Evolutionary conservation across 345 rosid species (phyloP), one percentile per base, ranked within the genome.

Genomic region (Corchorus olitorius): DNA sequence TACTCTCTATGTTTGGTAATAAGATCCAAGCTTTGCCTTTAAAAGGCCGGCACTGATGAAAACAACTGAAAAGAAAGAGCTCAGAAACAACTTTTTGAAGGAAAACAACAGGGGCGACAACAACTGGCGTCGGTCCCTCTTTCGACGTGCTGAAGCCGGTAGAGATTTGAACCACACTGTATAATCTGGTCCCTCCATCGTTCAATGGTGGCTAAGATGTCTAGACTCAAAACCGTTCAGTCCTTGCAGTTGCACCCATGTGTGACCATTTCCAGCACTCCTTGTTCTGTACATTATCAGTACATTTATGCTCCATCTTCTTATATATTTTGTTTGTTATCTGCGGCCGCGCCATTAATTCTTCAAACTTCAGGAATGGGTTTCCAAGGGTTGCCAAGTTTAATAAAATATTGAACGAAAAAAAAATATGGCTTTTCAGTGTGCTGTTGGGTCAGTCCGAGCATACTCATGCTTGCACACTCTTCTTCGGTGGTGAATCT

Each of bases 141-240:
- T 10, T 37, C 73, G 56, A 80, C 77, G 79, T 80, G 70, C 45
- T 27, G 70, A 27, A 39, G 55, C 48, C 2, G 77, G 56, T 58
- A 41, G 6, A 46, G 8, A 17, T 65, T 56, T 56, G 10, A 20
- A 12, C 80, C 80, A 76, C 69, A 75, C 53, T 53, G 17, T 55
- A 3, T 33, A 68, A 68, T 5, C 20, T 45, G 72, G 78, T 75
- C 76, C 78, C 78, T 37, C 15, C 22, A 50, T 0, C 16, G 1
- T 2, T 49, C 15, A n/a, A 8, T 56, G 61, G 7, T 46, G 1
- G n/a, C 71, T 46, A 45, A 22, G 11, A 39, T 66, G 55, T 20
- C 17, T 2, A 70, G 48, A 70, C 46, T 52, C 74, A 70, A 70
- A 70, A 70, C 73, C 61, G 74, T 9, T 52, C 61, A 34, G 48